Conservation (phyloP, 495 filamentous ascomycete species). For the Penicillium riverlandense region DNA sequence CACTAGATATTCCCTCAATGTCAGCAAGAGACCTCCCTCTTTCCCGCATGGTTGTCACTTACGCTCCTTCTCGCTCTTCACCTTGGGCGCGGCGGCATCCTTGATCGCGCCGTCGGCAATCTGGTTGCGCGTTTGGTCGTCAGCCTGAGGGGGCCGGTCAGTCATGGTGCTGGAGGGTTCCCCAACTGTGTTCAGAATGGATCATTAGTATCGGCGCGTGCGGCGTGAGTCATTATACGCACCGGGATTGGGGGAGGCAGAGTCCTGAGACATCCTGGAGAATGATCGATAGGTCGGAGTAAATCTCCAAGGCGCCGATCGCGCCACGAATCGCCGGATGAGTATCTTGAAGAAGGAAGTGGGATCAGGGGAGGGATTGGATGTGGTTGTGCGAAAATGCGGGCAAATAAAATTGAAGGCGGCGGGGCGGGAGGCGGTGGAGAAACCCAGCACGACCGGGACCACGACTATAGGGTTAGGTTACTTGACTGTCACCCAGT, state of each 20-base stretch:
- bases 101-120: constrained; percentile 34
- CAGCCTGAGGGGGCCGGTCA: constrained; percentile 37
- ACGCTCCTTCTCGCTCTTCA: constrained; percentile 56
- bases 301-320: constrained; percentile 42
- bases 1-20: constrained; percentile 21
- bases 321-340: constrained; percentile 42
- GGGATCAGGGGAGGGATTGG: constrained; percentile 15
- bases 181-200: constrained; percentile 29
- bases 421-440: constrained; percentile 24
- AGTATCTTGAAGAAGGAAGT: constrained; percentile 37
- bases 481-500: not conserved
- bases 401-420: constrained; percentile 25
- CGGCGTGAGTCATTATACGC: constrained; percentile 21
- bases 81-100: constrained; percentile 40
- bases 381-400: constrained; percentile 26
- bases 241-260: constrained; percentile 50
- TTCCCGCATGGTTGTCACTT: constrained; percentile 12
- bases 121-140: constrained; percentile 41
- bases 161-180: constrained; percentile 45
- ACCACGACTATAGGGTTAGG: no score
- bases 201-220: no score
- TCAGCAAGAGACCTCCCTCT: constrained; percentile 8
- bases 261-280: constrained; percentile 53
- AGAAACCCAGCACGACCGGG: constrained; percentile 1
- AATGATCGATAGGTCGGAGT: constrained; percentile 37